phyloP scores from a whole-genome alignment of 2,329 filamentous ascomycete species.

The Pseudogymnoascus verrucosus region DNA sequence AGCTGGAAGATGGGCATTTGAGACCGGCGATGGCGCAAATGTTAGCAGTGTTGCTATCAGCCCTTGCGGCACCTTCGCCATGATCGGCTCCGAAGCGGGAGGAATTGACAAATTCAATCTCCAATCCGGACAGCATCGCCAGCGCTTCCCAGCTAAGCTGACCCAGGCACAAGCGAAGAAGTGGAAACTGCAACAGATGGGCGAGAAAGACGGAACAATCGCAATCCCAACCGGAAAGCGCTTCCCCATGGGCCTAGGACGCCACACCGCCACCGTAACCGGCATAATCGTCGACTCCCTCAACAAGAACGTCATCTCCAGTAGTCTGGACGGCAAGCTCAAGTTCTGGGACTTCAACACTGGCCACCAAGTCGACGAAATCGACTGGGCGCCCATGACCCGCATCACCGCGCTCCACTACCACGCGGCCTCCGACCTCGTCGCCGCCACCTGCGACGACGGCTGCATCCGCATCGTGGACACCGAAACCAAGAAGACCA shows the following conservation, averaged over 20 bases:
- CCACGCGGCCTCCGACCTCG: slow-evolving; percentile 72
- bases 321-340: slow-evolving; percentile 80
- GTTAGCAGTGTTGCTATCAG: slow-evolving; percentile 85
- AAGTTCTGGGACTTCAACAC: slow-evolving; percentile 98
- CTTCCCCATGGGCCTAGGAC: slow-evolving; percentile 47
- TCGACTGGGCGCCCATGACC: slow-evolving; percentile 75
- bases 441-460: slow-evolving; percentile 85
- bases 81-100: slow-evolving; percentile 77
- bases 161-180: slow-evolving; percentile 73
- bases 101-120: slow-evolving; percentile 93
- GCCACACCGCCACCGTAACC: slow-evolving; percentile 74
- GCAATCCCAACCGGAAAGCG: slow-evolving; percentile 15
- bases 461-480: slow-evolving; percentile 82
- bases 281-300: slow-evolving; percentile 83
- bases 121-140: slow-evolving; percentile 82
- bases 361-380: slow-evolving; percentile 68
- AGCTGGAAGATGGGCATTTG: slow-evolving; percentile 87
- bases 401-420: slow-evolving; percentile 71
- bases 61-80: slow-evolving; percentile 85
- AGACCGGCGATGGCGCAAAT: slow-evolving; percentile 73
- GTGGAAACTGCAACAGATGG: slow-evolving; percentile 56
- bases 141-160: slow-evolving; percentile 74
- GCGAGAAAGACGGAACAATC: slow-evolving; percentile 24
- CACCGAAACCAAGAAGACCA: slow-evolving; percentile 79
- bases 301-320: slow-evolving; percentile 79